Percentiles rank a stretch among this genome's conserved stretches.
Conservation (phyloP, 768 basidiomycete genomes). For the Albatrellus ellisii region DNA sequence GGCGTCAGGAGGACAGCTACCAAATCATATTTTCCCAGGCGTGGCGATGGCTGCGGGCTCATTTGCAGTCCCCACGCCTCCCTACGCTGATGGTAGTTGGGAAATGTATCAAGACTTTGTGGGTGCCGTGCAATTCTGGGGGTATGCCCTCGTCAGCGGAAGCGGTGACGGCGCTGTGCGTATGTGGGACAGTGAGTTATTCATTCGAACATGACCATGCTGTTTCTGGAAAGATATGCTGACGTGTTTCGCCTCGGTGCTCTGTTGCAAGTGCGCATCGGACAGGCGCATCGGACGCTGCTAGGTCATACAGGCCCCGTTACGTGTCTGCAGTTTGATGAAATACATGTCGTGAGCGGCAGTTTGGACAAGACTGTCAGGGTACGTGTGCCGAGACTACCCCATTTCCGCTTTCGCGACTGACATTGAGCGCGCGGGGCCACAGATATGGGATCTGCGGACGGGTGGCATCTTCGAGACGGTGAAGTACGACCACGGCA, state of each 20-base stretch:
- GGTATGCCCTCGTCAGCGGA: conserved; percentile 92
- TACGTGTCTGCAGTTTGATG: conserved; percentile 93
- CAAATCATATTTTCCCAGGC: conserved; percentile 37
- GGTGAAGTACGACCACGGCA: conserved; percentile 79
- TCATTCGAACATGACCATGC: neutral
- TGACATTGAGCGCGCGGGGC: conserved; percentile 1
- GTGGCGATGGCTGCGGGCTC: conserved; percentile 41
- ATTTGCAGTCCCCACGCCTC: conserved; percentile 78
- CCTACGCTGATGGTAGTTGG: conserved; percentile 82
- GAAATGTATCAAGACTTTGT: conserved; percentile 97
- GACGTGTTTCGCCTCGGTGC: neutral
- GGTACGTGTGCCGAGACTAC: conserved; percentile 35
- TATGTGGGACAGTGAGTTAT: conserved; percentile 96
- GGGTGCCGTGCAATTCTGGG: conserved; percentile 97
- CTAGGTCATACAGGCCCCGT: conserved; percentile 89
- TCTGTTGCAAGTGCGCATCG: conserved; percentile 75
- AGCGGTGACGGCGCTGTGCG: conserved; percentile 94
- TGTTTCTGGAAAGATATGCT: neutral
- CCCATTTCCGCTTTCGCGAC: neutral
- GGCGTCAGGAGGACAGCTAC: conserved; percentile 25
- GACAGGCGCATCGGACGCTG: conserved; percentile 88
- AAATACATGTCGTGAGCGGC: conserved; percentile 85
- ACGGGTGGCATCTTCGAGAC: conserved; percentile 82
- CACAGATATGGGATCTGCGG: conserved; percentile 91
- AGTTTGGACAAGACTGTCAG: conserved; percentile 88